Evolutionary conservation across 495 filamentous ascomycete genomes (phyloP).

Genomic region (Pseudevernia furfuracea): DNA sequence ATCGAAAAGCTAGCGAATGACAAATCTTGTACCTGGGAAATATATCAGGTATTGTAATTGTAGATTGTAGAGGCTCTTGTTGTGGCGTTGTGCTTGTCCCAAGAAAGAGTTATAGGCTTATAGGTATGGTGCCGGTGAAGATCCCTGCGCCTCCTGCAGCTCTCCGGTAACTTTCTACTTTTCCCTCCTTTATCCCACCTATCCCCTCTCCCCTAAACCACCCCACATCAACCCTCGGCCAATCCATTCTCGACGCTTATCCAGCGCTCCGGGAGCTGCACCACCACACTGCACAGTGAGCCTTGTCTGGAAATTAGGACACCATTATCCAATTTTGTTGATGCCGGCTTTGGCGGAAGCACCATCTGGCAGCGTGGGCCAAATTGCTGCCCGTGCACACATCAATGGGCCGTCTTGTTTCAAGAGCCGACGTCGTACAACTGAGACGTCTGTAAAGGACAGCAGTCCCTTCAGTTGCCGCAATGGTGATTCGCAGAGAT

Average conservation of each 20-base stretch:
- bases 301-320: not conserved
- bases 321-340: conserved; percentile 4
- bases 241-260: conserved; percentile 15
- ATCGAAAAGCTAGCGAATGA: too few species aligned
- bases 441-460: not conserved
- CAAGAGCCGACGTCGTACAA: conserved; percentile 2
- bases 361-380: not conserved
- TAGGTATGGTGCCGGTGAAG: not conserved
- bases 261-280: not conserved
- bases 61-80: too few species aligned
- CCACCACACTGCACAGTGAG: not conserved
- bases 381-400: not conserved
- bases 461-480: not conserved
- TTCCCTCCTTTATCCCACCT: not conserved
- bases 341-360: not conserved
- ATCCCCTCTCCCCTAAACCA: not conserved
- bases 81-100: too few species aligned
- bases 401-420: not conserved
- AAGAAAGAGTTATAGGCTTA: not conserved
- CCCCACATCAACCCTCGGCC: conserved; percentile 12
- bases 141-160: not conserved
- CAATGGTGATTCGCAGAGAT: conserved; percentile 21
- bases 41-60: too few species aligned
- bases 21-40: too few species aligned
- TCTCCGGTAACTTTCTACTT: not conserved